These are phyloP conservation scores for Chrysoporthe puriensis DNA, from an alignment of 2,329 filamentous ascomycete species.

Conservation along the genomic window DNA sequence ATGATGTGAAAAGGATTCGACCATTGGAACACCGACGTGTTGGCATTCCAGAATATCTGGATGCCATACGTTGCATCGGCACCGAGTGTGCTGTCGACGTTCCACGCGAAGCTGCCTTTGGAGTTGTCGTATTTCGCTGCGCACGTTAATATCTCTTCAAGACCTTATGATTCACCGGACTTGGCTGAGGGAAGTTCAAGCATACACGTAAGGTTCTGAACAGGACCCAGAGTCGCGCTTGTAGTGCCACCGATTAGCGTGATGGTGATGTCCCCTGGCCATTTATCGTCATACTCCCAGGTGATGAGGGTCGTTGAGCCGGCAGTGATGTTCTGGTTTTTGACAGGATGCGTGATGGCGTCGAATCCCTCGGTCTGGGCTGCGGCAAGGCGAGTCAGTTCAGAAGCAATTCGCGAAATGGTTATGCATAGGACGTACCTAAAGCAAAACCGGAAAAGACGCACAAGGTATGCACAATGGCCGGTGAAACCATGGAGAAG, in stretches of 20 bases:
- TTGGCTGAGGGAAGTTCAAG: neutral
- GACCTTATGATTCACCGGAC: neutral
- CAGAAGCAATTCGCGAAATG: neutral
- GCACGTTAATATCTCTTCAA: neutral
- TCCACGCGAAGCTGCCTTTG: neutral
- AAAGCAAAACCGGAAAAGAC: too few species aligned
- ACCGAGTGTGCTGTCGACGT: constrained; percentile 2
- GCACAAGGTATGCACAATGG: neutral
- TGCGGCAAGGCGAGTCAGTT: neutral
- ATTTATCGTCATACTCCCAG: constrained; percentile 50
- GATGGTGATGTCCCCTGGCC: constrained; percentile 53
- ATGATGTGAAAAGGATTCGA: constrained; percentile 10
- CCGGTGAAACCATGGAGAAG: neutral
- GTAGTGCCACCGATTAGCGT: constrained; percentile 56
- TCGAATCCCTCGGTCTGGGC: constrained; percentile 58
- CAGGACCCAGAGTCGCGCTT: constrained; percentile 43
- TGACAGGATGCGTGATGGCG: constrained; percentile 51
- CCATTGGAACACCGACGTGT: constrained; percentile 1
- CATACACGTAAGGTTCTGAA: constrained; percentile 6
- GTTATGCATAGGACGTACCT: neutral
- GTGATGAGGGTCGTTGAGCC: constrained; percentile 54
- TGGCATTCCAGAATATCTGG: constrained; percentile 1
- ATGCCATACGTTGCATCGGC: constrained; percentile 4
- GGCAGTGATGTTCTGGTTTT: constrained; percentile 49
- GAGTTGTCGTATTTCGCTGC: constrained; percentile 3